Base-by-base conservation (phyloP, 2,329 filamentous ascomycete species). In the Apiospora marii region DNA sequence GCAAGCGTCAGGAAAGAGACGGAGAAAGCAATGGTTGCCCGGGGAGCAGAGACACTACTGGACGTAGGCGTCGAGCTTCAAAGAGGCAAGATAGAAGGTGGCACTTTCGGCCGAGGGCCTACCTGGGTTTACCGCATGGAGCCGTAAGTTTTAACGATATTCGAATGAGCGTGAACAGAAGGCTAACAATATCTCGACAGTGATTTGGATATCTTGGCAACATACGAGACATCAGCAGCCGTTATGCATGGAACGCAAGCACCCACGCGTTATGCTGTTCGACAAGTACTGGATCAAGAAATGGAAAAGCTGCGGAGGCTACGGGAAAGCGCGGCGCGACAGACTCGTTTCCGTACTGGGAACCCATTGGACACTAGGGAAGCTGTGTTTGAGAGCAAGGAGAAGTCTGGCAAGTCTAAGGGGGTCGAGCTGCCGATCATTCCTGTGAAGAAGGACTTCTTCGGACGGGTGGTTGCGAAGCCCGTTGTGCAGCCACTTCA, bases 81-180 rank as follows among this genome's bases (percentile, higher is more conserved):
- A 76, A 92, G 92, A 79, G 92, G 93, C 16, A 91, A 92, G 77
- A 89, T 98, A 61, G 95, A 97, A 78, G 87, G 87, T 16, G 92
- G 93, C 10, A 81, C 87, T 6, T 85, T 84, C 27, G 86, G 87
- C 72, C 88, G 90, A 46, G 91, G 89, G n/a, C 84, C 87, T 24
- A 87, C 91, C 76, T 98, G 92, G 88, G 92, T 97, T 12, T 98
- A 97, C 82, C 91, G 96, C 70, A 95, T 99, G 94, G 96, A 98
- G 79, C 96, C 96, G 88, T 95, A 85, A 87, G 92, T 91, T 22
- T 68, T 3, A 68, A 27, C 4, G 6, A 14, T 44, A 71, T 30
- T 68, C 61, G 41, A n/a, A 41, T 3, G 19, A 24, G 41, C 22
- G 34, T n/a, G 34, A 41, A 64, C 41, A 12, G 4, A 12, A 64